A percentile compares a stretch with the other conserved stretches of the same genome.
phyloP scores from a whole-genome alignment of 2,329 filamentous ascomycete genomes.

The Trichoderma gracile region DNA sequence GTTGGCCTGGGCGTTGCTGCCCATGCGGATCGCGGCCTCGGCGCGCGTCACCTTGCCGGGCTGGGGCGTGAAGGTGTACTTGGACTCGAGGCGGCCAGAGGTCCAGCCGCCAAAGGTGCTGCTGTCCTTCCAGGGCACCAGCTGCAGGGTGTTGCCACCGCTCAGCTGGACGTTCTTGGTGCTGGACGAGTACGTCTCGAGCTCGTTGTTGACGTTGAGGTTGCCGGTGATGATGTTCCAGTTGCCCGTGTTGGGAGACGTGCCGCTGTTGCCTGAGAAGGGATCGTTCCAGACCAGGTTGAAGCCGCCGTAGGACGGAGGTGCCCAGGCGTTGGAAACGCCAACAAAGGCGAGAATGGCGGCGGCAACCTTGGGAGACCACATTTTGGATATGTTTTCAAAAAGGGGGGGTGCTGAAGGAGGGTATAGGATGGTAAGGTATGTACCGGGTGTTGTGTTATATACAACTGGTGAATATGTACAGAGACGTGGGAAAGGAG shows the following conservation, averaged over 20 bases:
- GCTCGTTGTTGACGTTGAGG: constrained; percentile 53
- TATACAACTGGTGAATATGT: constrained; percentile 22
- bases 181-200: constrained; percentile 51
- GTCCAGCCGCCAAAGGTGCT: constrained; percentile 49
- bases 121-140: constrained; percentile 49
- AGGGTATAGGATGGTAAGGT: not conserved
- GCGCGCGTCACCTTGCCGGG: constrained; percentile 49
- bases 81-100: constrained; percentile 56
- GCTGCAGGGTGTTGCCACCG: constrained; percentile 52
- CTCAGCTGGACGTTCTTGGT: constrained; percentile 52
- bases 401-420: not conserved
- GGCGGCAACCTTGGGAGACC: constrained; percentile 24
- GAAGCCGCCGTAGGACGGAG: constrained; percentile 45
- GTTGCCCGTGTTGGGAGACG: constrained; percentile 37
- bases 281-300: constrained; percentile 46
- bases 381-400: constrained; percentile 20
- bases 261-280: constrained; percentile 44
- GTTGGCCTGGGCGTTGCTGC: constrained; percentile 41
- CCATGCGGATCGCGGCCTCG: constrained; percentile 51
- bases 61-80: constrained; percentile 48
- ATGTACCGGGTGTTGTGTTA: constrained; percentile 11
- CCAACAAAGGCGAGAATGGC: constrained; percentile 37
- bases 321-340: constrained; percentile 40
- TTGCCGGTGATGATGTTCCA: constrained; percentile 48
- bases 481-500: constrained; percentile 20